Evolutionary conservation across 371 early-diverging fungal species (phyloP).

Genomic region (Rhizopus delemar): DNA sequence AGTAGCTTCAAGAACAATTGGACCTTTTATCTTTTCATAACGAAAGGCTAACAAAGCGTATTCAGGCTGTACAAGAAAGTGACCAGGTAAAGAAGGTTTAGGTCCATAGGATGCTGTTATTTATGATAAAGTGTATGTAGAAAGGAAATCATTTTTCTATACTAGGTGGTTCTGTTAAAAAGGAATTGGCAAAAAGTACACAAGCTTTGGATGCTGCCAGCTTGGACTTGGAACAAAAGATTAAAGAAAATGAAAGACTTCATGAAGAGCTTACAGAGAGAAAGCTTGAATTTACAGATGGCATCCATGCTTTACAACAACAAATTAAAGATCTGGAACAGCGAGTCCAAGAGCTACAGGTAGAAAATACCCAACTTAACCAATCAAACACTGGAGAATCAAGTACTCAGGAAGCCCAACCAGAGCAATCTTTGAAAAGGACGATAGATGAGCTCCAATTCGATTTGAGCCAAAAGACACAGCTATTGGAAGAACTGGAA

Average conservation of each 20-base stretch:
- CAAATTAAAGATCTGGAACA: slow-evolving; percentile 61
- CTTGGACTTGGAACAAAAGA: slow-evolving; percentile 57
- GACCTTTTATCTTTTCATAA: slow-evolving; percentile 68
- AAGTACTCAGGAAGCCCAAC: slow-evolving; percentile 19
- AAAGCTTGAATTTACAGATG: slow-evolving; percentile 37
- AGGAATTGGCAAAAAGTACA: slow-evolving; percentile 60
- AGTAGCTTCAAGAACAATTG: slow-evolving; percentile 57
- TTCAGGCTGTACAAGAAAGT: slow-evolving; percentile 61
- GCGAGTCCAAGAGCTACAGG: slow-evolving; percentile 42
- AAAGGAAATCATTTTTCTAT: slow-evolving; percentile 53
- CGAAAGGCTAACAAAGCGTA: slow-evolving; percentile 66
- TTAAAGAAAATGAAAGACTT: slow-evolving; percentile 61
- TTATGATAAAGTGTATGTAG: slow-evolving; percentile 12
- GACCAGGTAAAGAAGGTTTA: slow-evolving; percentile 32
- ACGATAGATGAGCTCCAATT: slow-evolving; percentile 30
- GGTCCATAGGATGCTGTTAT: not conserved
- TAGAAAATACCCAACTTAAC: slow-evolving; percentile 41
- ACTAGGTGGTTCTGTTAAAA: slow-evolving; percentile 61
- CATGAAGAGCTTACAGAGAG: slow-evolving; percentile 14
- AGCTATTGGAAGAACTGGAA: slow-evolving; percentile 35
- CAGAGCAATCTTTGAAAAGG: slow-evolving; percentile 22
- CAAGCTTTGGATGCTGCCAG: slow-evolving; percentile 56
- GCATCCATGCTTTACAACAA: slow-evolving; percentile 49
- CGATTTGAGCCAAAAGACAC: slow-evolving; percentile 33
- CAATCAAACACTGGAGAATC: not conserved